Evolutionary conservation across 169 alveolate species (phyloP).

Genomic region (Eimeria sp.): DNA sequence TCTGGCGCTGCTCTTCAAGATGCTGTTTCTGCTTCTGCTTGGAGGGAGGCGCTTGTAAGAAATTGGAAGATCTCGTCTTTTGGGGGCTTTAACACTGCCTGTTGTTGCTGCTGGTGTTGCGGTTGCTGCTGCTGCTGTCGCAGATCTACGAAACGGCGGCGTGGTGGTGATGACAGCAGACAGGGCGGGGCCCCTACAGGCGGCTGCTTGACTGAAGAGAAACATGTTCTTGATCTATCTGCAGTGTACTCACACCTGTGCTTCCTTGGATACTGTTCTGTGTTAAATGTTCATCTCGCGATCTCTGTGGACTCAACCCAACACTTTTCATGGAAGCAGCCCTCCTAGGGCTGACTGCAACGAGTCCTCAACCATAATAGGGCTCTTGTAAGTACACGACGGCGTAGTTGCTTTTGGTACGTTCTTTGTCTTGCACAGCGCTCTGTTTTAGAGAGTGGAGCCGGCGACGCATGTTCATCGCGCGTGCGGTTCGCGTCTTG

Average conservation of each 20-base stretch:
- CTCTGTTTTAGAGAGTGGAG: background rate
- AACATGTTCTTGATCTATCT: background rate
- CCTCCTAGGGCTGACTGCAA: background rate
- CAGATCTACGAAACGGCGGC: background rate
- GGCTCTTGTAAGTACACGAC: background rate
- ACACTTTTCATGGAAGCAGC: background rate
- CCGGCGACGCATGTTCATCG: background rate
- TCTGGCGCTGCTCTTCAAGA: background rate
- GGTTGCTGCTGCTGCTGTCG: slow-evolving; percentile 22
- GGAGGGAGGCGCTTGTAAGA: background rate
- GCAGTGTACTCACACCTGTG: background rate
- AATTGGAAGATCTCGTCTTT: background rate
- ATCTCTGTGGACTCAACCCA: background rate
- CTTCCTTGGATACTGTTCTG: background rate
- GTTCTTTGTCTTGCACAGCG: background rate
- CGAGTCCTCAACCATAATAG: background rate
- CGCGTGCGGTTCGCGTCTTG: background rate
- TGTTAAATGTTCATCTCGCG: background rate
- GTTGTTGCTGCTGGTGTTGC: background rate
- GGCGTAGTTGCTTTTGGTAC: background rate
- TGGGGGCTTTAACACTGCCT: background rate
- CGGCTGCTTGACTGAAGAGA: background rate
- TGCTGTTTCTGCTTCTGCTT: background rate
- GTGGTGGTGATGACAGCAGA: background rate
- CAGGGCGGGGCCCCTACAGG: background rate